Evolutionary conservation across 1,284 basidiomycete species (phyloP).

Genomic region (Afroboletus lepidellus): DNA sequence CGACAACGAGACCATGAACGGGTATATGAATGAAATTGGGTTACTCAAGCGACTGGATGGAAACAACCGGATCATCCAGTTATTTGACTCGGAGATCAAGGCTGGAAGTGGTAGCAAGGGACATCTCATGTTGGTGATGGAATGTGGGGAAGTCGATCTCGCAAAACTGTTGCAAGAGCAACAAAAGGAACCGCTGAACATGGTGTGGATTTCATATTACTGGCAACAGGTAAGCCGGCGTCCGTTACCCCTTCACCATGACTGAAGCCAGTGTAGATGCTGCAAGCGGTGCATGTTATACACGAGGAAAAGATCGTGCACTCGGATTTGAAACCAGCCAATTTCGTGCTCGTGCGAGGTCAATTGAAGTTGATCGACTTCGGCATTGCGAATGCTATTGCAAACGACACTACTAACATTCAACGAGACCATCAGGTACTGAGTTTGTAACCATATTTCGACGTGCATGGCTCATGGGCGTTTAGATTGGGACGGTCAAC

Average conservation of each 20-base stretch:
- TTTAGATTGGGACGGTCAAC: slow-evolving; percentile 87
- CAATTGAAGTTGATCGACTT: slow-evolving; percentile 95
- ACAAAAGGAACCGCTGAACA: slow-evolving; percentile 77
- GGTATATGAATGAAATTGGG: slow-evolving; percentile 94
- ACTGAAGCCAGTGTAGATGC: slow-evolving; percentile 60
- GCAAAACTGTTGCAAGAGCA: slow-evolving; percentile 81
- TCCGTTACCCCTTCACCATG: not conserved
- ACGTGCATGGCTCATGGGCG: slow-evolving; percentile 5
- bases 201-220: slow-evolving; percentile 91
- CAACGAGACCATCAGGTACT: slow-evolving; percentile 87
- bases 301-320: slow-evolving; percentile 97
- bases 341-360: slow-evolving; percentile 92
- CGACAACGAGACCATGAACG: slow-evolving; percentile 81
- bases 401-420: slow-evolving; percentile 96
- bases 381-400: slow-evolving; percentile 95
- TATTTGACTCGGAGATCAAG: slow-evolving; percentile 84
- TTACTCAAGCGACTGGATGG: slow-evolving; percentile 84
- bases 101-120: slow-evolving; percentile 63
- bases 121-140: slow-evolving; percentile 83
- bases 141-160: slow-evolving; percentile 90
- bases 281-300: slow-evolving; percentile 92
- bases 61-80: slow-evolving; percentile 84
- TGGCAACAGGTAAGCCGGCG: slow-evolving; percentile 80
- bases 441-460: not conserved
- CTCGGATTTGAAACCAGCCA: slow-evolving; percentile 94